A percentile compares a stretch with the other conserved stretches of the same genome.
Conservation (phyloP, 768 basidiomycete species). For the Tylopilus cervinicoccineus region DNA sequence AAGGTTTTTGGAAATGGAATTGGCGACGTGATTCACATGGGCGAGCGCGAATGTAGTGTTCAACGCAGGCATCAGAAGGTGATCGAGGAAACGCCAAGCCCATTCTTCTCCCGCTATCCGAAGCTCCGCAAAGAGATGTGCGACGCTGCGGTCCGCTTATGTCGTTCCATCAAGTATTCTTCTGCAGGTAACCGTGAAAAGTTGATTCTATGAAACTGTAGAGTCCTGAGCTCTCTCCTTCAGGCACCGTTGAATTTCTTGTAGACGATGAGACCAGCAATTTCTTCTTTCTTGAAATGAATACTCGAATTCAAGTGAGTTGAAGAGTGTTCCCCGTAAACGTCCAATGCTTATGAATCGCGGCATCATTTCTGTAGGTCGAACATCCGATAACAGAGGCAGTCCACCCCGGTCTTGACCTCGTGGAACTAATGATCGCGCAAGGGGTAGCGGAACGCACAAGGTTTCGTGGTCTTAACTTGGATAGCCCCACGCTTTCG, state of each 20-base stretch:
- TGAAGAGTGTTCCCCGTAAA: not conserved
- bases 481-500: constrained; percentile 28
- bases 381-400: constrained; percentile 67
- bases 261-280: constrained; percentile 48
- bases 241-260: constrained; percentile 67
- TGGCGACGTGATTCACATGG: constrained; percentile 57
- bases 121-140: constrained; percentile 47
- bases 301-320: constrained; percentile 56
- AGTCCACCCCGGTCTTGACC: constrained; percentile 50
- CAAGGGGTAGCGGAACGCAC: constrained; percentile 45
- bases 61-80: constrained; percentile 73
- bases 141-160: constrained; percentile 49
- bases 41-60: constrained; percentile 67
- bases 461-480: constrained; percentile 10
- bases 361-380: constrained; percentile 37
- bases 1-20: constrained; percentile 66
- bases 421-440: constrained; percentile 61
- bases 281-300: constrained; percentile 73
- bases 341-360: not conserved
- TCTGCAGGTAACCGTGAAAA: constrained; percentile 45
- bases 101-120: constrained; percentile 45
- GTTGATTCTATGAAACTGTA: not conserved
- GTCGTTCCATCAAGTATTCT: constrained; percentile 46
- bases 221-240: not conserved
- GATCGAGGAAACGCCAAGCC: constrained; percentile 65